These are phyloP conservation scores for Diaporthe humulicola DNA, from an alignment of 2,329 filamentous ascomycete species.

Conservation along the genomic window DNA sequence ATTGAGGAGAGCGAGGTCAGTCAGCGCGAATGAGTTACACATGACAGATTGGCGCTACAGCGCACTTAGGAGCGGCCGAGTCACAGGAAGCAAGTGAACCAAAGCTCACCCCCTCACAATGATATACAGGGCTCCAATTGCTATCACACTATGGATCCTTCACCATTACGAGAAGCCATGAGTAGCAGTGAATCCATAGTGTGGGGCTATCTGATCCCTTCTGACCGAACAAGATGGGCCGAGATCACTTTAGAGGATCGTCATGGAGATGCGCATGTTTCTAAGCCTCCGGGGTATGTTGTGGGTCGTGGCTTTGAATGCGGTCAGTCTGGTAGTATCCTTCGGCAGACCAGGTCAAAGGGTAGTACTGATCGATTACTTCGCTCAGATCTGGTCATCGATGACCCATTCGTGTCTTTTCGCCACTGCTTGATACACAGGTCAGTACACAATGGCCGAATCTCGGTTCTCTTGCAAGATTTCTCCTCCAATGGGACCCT, in stretches of 20 bases:
- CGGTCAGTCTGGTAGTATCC: not conserved
- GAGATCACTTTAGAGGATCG: not conserved
- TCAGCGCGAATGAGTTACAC: too few species aligned
- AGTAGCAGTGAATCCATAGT: not conserved
- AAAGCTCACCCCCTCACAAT: too few species aligned
- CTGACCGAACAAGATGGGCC: not conserved
- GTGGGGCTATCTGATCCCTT: not conserved
- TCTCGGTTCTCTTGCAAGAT: slow-evolving; percentile 86
- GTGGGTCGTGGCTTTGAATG: not conserved
- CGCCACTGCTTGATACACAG: slow-evolving; percentile 71
- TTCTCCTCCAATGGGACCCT: slow-evolving; percentile 96
- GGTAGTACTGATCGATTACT: fast-evolving
- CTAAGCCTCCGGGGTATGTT: not conserved
- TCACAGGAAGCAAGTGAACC: too few species aligned
- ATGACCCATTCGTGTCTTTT: slow-evolving; percentile 87
- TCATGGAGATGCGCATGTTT: fast-evolving
- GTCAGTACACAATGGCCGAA: slow-evolving; percentile 51
- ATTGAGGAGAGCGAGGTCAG: too few species aligned
- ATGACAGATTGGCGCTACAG: too few species aligned
- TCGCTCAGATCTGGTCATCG: slow-evolving; percentile 74
- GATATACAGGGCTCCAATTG: too few species aligned
- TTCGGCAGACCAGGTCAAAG: too few species aligned
- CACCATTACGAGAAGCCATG: not conserved
- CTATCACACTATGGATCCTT: too few species aligned
- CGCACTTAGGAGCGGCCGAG: too few species aligned